Evolutionary conservation across 139 green algal genomes (phyloP).

Genomic region (Ulvella scutata): DNA sequence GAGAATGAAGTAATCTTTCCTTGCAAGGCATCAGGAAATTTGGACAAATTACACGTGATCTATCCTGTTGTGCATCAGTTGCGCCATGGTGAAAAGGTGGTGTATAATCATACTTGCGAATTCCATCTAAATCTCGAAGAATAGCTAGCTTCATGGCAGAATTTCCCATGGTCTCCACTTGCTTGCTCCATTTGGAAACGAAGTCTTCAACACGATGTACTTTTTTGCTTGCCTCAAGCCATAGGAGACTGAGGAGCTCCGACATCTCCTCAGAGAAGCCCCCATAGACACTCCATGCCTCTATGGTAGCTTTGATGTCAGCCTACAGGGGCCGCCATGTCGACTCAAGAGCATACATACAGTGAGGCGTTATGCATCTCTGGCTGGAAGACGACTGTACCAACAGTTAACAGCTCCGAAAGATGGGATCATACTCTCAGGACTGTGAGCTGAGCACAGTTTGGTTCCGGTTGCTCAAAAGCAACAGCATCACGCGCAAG

Average conservation of each 20-base stretch:
- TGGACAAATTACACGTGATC: no score
- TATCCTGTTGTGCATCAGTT: no score
- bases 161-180: constrained; percentile 25
- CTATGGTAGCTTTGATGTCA: background rate
- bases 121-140: constrained; percentile 47
- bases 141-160: constrained; percentile 13
- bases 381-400: background rate
- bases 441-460: background rate
- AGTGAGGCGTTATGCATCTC: background rate
- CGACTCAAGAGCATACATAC: background rate
- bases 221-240: constrained; percentile 29
- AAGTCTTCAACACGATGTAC: constrained; percentile 59
- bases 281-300: background rate
- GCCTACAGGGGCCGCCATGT: background rate
- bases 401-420: background rate
- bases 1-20: no score
- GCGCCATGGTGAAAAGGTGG: background rate
- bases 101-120: constrained; percentile 14
- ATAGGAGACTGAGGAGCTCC: background rate
- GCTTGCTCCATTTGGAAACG: constrained; percentile 49
- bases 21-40: no score
- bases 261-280: background rate
- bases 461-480: background rate
- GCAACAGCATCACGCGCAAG: background rate
- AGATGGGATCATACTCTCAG: background rate